Evolutionary conservation across 306 rosid species (phyloP), one percentile per base, ranked within the genome.

Genomic region (Quercus engelmannii): DNA sequence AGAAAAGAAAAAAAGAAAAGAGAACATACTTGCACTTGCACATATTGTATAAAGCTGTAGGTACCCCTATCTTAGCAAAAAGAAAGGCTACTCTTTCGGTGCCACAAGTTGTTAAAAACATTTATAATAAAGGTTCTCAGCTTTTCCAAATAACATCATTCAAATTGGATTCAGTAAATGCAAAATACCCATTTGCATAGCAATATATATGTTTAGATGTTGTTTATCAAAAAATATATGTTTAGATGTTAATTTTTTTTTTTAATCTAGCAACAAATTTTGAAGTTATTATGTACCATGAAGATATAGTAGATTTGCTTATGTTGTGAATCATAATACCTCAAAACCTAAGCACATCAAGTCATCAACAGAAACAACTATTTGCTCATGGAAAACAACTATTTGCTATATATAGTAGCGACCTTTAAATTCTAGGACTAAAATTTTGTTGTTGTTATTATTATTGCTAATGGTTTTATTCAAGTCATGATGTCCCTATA

Each of bases 21-120:
- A 76, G 83, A 62, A 57, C 51, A 76, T 78, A 55, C 46, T 8
- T 38, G 46, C 46, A 75, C 58, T 79, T 71, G 67, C 81, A 83
- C 56, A 75, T 79, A 77, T 23, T 86, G 86, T 85, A 70, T 81
- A 90, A 88, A 86, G 94, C 83, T 85, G 85, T 74, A 69, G 77
- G 68, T 70, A 70, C 87, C 68, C 57, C 78, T 68, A 64, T 69
- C 28, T 54, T 76, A 46, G 43, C 67, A 49, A 83, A 68, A 83
- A 77, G 76, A 33, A 23, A 62, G 58, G 65, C 68, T 76, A 38
- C 31, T 51, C 38, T 31, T 25, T 49, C n/a, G 43, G 31, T 72
- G 73, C 73, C 71, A 61, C 71, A 38, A 73, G 55, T 33, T 28
- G 17, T 28, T 51, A 35, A 73, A 58, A 55, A 49, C 25, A 10